Evolutionary conservation across 2,329 filamentous ascomycete genomes (phyloP), one percentile per base, ranked within the genome.

Genomic region (Cladosporium sp.): DNA sequence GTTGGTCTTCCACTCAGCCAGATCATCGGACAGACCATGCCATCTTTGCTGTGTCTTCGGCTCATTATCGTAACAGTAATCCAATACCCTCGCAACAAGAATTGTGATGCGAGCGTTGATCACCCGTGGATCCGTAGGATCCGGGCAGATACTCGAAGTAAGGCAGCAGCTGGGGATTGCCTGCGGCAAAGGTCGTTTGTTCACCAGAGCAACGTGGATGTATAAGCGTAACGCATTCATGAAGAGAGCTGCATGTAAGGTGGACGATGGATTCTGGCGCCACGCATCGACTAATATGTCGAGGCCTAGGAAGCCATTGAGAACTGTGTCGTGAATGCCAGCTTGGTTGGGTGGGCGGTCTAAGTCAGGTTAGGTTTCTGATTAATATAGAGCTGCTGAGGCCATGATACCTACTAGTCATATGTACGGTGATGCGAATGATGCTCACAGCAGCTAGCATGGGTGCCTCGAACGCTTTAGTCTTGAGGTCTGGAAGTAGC

Each of bases 241-340:
- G 62, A 68, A 66, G 21, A 68, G 59, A 34, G 63, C 58, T n/a
- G 65, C 65, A 57, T 67, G 67, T 26, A 68, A 51, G 36, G 54
- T 67, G 18, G 67, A 68, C 10, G 44, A 38, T 7, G 41, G 54
- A 58, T 68, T 64, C 4, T 59, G 58, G 15, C 61, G 57, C 52
- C 65, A 66, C 7, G 41, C 41, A 21, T 47, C n/a, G n/a, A 47
- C 41, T 47, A 47, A 4, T 47, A 47, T 47, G 2, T 47, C 41
- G 3, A 47, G 41, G 3, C 41, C 41, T 21, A 47, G 41, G n/a
- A 47, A 47, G 8, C 41, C 41, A 24, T 47, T 47, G 8, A 47
- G 41, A 24, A 47, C n/a, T 10, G 41, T 47, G 41, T 47, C 41
- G 41, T 47, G 41, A 4, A 47, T 47, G 4, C 41, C 41, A 47